Percentiles rank a stretch among this genome's conserved stretches.
phyloP scores from a whole-genome alignment of 768 basidiomycete genomes.

The Fibroporia radiculosa region DNA sequence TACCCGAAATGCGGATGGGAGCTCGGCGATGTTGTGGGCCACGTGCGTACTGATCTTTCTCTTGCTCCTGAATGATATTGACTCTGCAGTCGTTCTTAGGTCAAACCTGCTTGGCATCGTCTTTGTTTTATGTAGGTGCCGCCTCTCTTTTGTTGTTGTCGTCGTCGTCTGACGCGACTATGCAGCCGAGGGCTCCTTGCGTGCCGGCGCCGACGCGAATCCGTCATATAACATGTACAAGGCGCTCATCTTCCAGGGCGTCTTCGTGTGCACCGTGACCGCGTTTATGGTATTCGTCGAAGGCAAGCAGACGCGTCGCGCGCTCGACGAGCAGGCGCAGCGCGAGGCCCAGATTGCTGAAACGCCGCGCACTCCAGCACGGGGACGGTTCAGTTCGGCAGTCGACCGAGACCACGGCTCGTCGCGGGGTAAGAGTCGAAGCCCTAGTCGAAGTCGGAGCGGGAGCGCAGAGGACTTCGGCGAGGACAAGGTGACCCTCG shows the following conservation, averaged over 20 bases:
- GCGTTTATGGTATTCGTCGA: constrained; percentile 40
- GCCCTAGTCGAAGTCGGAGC: too few species aligned
- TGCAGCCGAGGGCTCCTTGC: constrained; percentile 60
- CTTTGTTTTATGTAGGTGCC: constrained; percentile 49
- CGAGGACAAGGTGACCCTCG: too few species aligned
- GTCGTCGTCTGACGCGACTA: not conserved
- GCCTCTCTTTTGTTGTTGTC: not conserved
- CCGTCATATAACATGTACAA: constrained; percentile 72
- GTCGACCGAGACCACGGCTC: too few species aligned
- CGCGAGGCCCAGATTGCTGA: not conserved
- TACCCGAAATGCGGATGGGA: constrained; percentile 72
- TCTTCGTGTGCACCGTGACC: constrained; percentile 34
- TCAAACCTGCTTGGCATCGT: constrained; percentile 60
- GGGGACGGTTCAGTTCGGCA: too few species aligned
- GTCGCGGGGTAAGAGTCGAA: too few species aligned
- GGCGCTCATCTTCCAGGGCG: constrained; percentile 61
- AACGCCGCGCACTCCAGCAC: not conserved
- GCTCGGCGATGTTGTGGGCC: constrained; percentile 72
- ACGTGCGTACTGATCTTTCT: constrained; percentile 35
- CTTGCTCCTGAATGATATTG: constrained; percentile 2
- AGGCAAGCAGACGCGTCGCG: constrained; percentile 57
- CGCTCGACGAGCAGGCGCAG: constrained; percentile 39
- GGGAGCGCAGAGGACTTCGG: too few species aligned
- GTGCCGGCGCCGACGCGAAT: constrained; percentile 46
- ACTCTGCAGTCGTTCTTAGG: constrained; percentile 25